Conservation (phyloP, 768 basidiomycete genomes). For the Gyrodon lividus region DNA sequence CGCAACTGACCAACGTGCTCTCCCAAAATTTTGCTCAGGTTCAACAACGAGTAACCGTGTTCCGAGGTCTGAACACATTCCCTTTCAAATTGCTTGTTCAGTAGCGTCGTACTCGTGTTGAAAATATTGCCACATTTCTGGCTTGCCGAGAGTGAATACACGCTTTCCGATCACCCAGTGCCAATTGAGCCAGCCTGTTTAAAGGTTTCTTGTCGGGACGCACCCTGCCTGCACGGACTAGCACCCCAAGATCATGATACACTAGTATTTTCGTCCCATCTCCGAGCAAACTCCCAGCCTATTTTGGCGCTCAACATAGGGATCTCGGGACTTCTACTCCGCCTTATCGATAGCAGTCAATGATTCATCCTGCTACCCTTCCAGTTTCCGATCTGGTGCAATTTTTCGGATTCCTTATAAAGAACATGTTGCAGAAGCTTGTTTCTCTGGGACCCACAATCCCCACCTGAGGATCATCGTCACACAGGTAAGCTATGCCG, state of each 20-base stretch:
- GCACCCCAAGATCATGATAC: conserved; percentile 21
- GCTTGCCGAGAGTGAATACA: conserved; percentile 9
- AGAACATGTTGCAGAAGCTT: conserved; percentile 18
- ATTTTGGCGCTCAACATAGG: conserved; percentile 16
- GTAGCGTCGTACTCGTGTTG: conserved; percentile 1
- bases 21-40: not conserved
- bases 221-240: conserved; percentile 13
- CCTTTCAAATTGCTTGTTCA: conserved; percentile 10
- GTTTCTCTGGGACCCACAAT: conserved; percentile 32
- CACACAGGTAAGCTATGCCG: conserved; percentile 31
- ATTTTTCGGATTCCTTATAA: conserved; percentile 30
- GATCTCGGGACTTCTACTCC: conserved; percentile 25
- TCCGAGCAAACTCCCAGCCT: conserved; percentile 19
- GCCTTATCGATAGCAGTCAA: conserved; percentile 31
- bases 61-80: not conserved
- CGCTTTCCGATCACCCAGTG: not conserved
- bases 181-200: conserved; percentile 8
- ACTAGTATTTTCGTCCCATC: conserved; percentile 27
- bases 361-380: conserved; percentile 17
- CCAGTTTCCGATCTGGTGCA: conserved; percentile 23
- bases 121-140: conserved; percentile 11
- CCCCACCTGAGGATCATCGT: conserved; percentile 29
- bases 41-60: not conserved
- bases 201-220: not conserved
- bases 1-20: conserved; percentile 7